A percentile compares a stretch with the other conserved stretches of the same genome.
Conservation (phyloP, 129 eudicot genomes). For the Silybum marianum region DNA sequence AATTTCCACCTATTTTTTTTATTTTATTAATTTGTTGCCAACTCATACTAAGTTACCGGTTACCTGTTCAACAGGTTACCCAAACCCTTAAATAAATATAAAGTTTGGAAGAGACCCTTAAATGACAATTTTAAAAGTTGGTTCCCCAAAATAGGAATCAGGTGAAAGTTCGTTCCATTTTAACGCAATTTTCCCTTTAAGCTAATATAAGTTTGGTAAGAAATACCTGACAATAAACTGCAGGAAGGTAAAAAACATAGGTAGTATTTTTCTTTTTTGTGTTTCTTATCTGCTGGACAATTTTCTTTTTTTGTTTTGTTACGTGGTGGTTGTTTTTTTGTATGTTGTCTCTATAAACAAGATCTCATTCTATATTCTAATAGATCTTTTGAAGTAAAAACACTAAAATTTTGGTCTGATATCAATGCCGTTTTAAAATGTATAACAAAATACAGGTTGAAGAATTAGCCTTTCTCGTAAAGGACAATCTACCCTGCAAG, state of each 20-base stretch:
- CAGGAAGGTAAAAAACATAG: not conserved
- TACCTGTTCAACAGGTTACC: too few species aligned
- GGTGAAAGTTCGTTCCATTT: too few species aligned
- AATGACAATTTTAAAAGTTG: too few species aligned
- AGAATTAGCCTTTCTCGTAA: slow-evolving; percentile 87
- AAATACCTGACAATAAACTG: not conserved
- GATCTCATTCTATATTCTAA: not conserved
- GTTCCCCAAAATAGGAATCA: too few species aligned
- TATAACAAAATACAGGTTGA: slow-evolving; percentile 64
- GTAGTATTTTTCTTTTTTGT: not conserved
- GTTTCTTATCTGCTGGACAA: not conserved
- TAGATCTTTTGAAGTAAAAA: not conserved
- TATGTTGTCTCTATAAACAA: not conserved
- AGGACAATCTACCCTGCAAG: slow-evolving; percentile 82
- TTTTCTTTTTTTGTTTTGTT: not conserved
- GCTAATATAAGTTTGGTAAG: not conserved
- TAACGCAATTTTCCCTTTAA: too few species aligned
- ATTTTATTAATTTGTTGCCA: too few species aligned
- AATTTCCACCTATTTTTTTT: too few species aligned
- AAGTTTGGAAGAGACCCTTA: too few species aligned
- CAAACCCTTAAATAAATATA: too few species aligned
- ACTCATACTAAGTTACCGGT: too few species aligned
- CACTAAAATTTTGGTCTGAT: slow-evolving; percentile 7
- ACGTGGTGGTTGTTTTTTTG: not conserved
- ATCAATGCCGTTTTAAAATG: not conserved